phyloP scores from a whole-genome alignment of 2,329 filamentous ascomycete species.

The Fusarium haematococcum region DNA sequence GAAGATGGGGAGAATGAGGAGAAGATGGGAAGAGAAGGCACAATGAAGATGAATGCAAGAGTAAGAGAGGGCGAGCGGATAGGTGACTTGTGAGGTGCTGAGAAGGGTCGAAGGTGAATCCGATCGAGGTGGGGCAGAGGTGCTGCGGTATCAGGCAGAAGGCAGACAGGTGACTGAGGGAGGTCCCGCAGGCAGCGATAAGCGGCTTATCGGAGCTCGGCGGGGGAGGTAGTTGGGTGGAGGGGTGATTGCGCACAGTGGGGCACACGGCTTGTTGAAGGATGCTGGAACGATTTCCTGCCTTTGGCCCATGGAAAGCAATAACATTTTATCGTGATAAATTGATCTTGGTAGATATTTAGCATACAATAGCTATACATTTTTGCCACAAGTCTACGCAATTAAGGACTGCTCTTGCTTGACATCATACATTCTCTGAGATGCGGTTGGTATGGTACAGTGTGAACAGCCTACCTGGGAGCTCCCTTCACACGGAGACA shows the following conservation, averaged over 20 bases:
- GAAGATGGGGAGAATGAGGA: constrained; percentile 11
- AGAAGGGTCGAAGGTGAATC: constrained; percentile 42
- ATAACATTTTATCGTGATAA: neutral
- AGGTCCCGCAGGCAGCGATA: constrained; percentile 44
- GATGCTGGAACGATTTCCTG: neutral
- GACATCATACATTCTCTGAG: neutral
- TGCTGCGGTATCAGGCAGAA: constrained; percentile 43
- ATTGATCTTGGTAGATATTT: neutral
- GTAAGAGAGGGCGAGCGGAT: neutral
- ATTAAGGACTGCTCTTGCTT: neutral
- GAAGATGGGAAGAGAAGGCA: constrained; percentile 9
- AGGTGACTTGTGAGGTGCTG: constrained; percentile 37
- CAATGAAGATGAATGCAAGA: constrained; percentile 23
- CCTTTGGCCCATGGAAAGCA: neutral
- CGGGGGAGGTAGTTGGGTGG: constrained; percentile 29
- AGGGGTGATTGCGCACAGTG: neutral
- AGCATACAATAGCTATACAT: neutral
- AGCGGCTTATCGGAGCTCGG: constrained; percentile 44
- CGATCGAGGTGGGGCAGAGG: constrained; percentile 46
- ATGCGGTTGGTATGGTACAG: neutral
- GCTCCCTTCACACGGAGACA: neutral
- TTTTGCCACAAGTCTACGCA: neutral
- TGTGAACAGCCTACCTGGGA: neutral
- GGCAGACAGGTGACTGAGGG: constrained; percentile 43
- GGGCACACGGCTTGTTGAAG: neutral